Conservation (phyloP, 2,329 filamentous ascomycete species). For the Aureobasidium uvarum region DNA sequence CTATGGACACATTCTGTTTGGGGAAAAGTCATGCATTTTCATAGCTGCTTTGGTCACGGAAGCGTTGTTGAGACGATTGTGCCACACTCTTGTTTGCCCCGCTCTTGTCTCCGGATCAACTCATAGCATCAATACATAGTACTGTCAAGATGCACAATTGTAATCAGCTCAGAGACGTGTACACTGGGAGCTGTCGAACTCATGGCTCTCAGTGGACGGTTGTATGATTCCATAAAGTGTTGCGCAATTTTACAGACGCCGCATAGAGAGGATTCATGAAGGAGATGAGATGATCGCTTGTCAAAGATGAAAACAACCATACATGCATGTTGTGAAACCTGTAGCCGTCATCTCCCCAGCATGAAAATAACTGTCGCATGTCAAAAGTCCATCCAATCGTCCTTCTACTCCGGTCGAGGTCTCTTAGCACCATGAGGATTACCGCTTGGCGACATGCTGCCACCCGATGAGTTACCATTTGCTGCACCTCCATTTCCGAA, state of each 20-base stretch:
- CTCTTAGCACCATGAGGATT: slow-evolving; percentile 30
- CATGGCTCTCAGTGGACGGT: background rate
- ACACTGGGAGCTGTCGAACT: background rate
- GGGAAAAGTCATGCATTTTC: background rate
- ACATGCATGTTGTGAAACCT: slow-evolving; percentile 10
- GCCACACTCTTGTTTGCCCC: slow-evolving; percentile 7
- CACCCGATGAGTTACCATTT: slow-evolving; percentile 34
- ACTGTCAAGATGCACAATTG: background rate
- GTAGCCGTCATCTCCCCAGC: background rate
- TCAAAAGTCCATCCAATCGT: background rate
- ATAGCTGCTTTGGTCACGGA: background rate
- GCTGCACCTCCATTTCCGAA: slow-evolving; percentile 45
- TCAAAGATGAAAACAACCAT: background rate
- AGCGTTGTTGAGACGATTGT: background rate
- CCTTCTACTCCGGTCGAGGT: slow-evolving; percentile 28
- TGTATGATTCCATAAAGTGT: too few relatives aligned
- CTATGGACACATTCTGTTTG: background rate
- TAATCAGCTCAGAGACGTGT: background rate
- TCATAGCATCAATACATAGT: background rate
- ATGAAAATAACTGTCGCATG: background rate
- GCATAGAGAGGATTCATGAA: background rate
- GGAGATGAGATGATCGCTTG: background rate
- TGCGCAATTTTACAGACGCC: background rate
- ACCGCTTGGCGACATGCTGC: slow-evolving; percentile 11
- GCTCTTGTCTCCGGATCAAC: background rate